Evolutionary conservation across 495 filamentous ascomycete species (phyloP).

Genomic region (Rusavskia elegans): DNA sequence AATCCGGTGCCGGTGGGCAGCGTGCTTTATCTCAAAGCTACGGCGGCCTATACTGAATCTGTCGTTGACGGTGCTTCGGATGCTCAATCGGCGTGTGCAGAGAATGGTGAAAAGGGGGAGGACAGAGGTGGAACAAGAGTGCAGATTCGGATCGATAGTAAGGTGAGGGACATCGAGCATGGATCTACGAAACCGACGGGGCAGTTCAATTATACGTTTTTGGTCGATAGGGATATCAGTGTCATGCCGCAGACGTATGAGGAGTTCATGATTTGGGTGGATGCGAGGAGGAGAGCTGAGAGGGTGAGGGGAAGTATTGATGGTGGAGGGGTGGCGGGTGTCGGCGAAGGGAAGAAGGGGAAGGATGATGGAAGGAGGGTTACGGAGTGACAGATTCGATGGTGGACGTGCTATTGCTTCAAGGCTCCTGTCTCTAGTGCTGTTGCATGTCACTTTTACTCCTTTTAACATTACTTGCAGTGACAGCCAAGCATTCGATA

Average conservation of each 20-base stretch:
- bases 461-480: too few relatives aligned
- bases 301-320: constrained; percentile 21
- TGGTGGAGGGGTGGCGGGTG: background rate
- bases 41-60: constrained; percentile 63
- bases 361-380: constrained; percentile 5
- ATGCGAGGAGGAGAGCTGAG: constrained; percentile 46
- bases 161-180: constrained; percentile 66
- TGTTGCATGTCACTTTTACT: too few relatives aligned
- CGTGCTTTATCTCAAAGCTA: constrained; percentile 65
- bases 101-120: constrained; percentile 5
- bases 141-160: constrained; percentile 63
- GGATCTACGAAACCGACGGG: constrained; percentile 59
- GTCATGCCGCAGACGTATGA: constrained; percentile 62
- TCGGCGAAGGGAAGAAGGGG: constrained; percentile 13
- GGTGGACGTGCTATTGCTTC: background rate
- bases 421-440: too few relatives aligned
- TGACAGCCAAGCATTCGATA: too few relatives aligned
- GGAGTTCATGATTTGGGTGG: constrained; percentile 69
- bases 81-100: too few relatives aligned
- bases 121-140: constrained; percentile 34
- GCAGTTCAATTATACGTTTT: constrained; percentile 75
- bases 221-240: constrained; percentile 53
- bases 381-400: constrained; percentile 1
- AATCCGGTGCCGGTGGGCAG: constrained; percentile 75
- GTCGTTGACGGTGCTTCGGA: constrained; percentile 9